Percentiles rank a stretch among this genome's conserved stretches.
phyloP scores from a whole-genome alignment of 345 rosid species.

The Acer negundo region DNA sequence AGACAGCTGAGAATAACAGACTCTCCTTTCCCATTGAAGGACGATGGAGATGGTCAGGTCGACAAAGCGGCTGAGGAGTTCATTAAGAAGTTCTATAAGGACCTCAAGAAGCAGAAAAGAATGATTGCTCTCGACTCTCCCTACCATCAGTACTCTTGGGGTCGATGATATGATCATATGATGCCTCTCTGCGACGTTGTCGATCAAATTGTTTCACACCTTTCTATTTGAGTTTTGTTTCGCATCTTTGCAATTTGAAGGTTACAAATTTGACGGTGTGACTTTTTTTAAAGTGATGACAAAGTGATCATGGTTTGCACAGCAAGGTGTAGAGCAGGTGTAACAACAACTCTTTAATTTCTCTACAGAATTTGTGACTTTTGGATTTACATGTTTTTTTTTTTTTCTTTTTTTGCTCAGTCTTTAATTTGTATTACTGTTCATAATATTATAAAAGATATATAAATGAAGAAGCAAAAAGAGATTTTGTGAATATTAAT shows the following conservation, averaged over 20 bases:
- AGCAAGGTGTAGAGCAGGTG: not conserved
- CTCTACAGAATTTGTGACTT: not conserved
- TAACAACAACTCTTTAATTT: not conserved
- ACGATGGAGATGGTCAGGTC: slow-evolving; percentile 57
- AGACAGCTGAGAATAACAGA: slow-evolving; percentile 71
- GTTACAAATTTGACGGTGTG: not conserved
- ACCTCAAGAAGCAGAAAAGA: slow-evolving; percentile 58
- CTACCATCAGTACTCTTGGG: slow-evolving; percentile 43
- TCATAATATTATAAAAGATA: not conserved
- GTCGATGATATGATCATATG: slow-evolving; percentile 27
- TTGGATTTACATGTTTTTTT: not conserved
- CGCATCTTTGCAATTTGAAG: not conserved
- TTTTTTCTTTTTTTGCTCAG: not conserved
- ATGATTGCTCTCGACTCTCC: slow-evolving; percentile 52
- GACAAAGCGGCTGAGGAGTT: slow-evolving; percentile 91
- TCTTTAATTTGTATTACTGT: not conserved
- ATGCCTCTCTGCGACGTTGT: not conserved
- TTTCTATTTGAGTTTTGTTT: slow-evolving; percentile 8
- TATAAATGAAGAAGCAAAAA: not conserved
- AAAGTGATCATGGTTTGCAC: not conserved
- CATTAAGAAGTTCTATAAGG: slow-evolving; percentile 71
- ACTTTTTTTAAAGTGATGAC: not conserved
- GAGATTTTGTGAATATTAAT: not conserved
- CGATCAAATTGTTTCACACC: not conserved
- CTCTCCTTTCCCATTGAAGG: slow-evolving; percentile 73